Evolutionary conservation across 2,329 filamentous ascomycete species (phyloP).

Genomic region (Penicillium psychrosexuale): DNA sequence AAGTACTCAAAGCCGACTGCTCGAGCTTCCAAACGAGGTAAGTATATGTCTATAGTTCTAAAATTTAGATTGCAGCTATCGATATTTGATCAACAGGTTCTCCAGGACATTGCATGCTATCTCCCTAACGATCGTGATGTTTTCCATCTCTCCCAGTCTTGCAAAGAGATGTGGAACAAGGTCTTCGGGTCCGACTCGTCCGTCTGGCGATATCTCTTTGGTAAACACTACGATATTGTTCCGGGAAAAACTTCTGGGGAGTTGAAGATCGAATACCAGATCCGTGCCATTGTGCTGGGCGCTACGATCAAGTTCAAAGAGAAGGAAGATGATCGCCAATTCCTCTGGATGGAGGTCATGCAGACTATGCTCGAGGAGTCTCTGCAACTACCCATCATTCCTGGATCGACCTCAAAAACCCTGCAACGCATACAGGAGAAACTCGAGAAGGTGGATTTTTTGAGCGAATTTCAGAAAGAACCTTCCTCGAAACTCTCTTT

Average conservation of each 20-base stretch:
- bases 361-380: slow-evolving; percentile 30
- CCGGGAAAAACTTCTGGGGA: slow-evolving; percentile 18
- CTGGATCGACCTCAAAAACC: slow-evolving; percentile 21
- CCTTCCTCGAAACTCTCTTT: slow-evolving; percentile 26
- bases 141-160: slow-evolving; percentile 27
- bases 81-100: slow-evolving; percentile 22
- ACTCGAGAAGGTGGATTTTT: slow-evolving; percentile 20
- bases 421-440: slow-evolving; percentile 19
- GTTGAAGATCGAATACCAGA: slow-evolving; percentile 35
- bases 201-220: slow-evolving; percentile 37
- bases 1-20: not conserved
- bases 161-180: slow-evolving; percentile 22
- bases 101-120: slow-evolving; percentile 31
- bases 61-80: not conserved
- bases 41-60: not conserved
- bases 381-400: slow-evolving; percentile 3
- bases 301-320: slow-evolving; percentile 28
- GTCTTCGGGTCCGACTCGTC: slow-evolving; percentile 29
- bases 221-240: slow-evolving; percentile 33
- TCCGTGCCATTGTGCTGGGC: slow-evolving; percentile 34
- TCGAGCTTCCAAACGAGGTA: slow-evolving; percentile 20
- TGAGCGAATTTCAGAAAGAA: slow-evolving; percentile 22
- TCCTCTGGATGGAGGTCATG: slow-evolving; percentile 33
- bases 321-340: slow-evolving; percentile 23
- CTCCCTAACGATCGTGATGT: slow-evolving; percentile 34